Evolutionary conservation across 192 early-diverging fungal genomes (phyloP), one percentile per base, ranked within the genome.

Genomic region (Linnemannia exigua): DNA sequence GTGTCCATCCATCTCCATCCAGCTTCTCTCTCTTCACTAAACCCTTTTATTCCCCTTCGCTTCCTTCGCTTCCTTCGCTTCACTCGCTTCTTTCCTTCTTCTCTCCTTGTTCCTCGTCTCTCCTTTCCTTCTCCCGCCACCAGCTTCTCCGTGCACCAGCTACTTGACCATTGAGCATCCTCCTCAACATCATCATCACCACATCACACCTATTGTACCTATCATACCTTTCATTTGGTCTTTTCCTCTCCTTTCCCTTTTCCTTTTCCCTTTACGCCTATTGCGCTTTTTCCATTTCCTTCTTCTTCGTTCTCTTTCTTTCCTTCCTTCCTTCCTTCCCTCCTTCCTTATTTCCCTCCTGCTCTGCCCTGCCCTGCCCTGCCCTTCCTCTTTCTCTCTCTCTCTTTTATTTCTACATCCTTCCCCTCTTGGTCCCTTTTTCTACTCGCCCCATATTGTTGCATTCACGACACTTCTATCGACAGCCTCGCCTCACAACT

Each of bases 371-470:
- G n/a, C n/a, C n/a, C n/a, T n/a, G n/a, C n/a, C n/a, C n/a, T n/a
- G n/a, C n/a, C n/a, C n/a, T n/a, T 31, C 14, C 22, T 25, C 25
- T 61, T 25, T 5, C 20, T 28, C 12, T 11, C 25, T 14, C 28
- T 14, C 58, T 63, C 28, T 31, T 15, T 28, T 54, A 28, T 63
- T 63, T 63, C 58, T 63, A 63, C 28, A 31, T 63, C 58, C 28
- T 31, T 25, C 58, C 58, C 48, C 58, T 15, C 11, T 31, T 31
- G 22, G 58, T 63, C 11, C 58, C 58, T 63, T 63, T 44, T 63
- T 63, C 28, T 63, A 63, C 58, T 63, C 58, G 58, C 58, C 58
- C 58, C 58, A 63, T 63, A 63, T 63, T 25, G 28, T 16, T 63
- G 58, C 58, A 63, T 33, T 25, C 58, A 33, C 58, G 58, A 63